These are phyloP conservation scores for Babesia bovis DNA, from an alignment of 169 alveolate genomes.

Conservation along the genomic window DNA sequence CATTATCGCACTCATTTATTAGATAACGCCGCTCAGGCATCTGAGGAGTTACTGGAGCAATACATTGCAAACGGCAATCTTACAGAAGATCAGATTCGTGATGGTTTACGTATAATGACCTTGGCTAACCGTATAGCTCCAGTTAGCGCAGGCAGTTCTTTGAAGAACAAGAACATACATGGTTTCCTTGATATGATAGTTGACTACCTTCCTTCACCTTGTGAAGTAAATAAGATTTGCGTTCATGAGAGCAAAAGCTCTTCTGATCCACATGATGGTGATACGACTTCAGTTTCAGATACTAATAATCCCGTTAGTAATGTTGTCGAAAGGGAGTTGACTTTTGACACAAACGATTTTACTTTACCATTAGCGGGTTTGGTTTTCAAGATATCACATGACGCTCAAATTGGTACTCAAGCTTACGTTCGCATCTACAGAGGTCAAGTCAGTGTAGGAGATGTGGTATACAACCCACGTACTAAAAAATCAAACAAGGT, in stretches of 20 bases:
- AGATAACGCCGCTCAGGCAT: slow-evolving; percentile 83
- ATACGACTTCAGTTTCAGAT: neutral
- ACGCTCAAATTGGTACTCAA: slow-evolving; percentile 74
- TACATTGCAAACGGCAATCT: slow-evolving; percentile 77
- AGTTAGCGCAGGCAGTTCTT: slow-evolving; percentile 88
- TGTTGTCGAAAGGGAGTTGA: neutral
- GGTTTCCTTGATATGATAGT: slow-evolving; percentile 70
- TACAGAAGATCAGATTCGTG: slow-evolving; percentile 69
- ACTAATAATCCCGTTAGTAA: neutral
- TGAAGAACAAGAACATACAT: slow-evolving; percentile 84
- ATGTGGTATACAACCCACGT: slow-evolving; percentile 75
- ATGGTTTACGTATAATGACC: slow-evolving; percentile 79
- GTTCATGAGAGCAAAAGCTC: slow-evolving; percentile 13
- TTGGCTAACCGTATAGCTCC: slow-evolving; percentile 76
- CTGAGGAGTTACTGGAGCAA: slow-evolving; percentile 84
- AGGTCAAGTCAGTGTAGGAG: slow-evolving; percentile 77
- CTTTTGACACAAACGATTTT: slow-evolving; percentile 51
- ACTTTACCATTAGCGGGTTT: slow-evolving; percentile 66
- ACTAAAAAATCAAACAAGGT: slow-evolving; percentile 79
- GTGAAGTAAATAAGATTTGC: slow-evolving; percentile 50
- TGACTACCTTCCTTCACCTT: slow-evolving; percentile 89
- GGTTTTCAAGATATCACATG: slow-evolving; percentile 70
- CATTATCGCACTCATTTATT: slow-evolving; percentile 69
- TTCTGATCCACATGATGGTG: neutral
- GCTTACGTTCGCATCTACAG: slow-evolving; percentile 77